These are phyloP conservation scores for Saccharomyces hybrid DNA, from an alignment of 1,139 yeast species.

Conservation along the genomic window DNA sequence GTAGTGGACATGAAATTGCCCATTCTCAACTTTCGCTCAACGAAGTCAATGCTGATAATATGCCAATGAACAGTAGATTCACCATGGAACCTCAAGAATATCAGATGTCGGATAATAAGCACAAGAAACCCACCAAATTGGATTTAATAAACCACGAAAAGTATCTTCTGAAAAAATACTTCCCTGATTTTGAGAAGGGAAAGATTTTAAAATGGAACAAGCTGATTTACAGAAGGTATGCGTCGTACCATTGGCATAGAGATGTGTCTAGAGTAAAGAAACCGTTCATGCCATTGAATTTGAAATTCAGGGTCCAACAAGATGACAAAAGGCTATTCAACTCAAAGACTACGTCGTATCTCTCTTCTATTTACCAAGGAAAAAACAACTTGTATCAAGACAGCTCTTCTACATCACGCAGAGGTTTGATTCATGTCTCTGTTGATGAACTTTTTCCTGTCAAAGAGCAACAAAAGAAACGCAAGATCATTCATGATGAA, in stretches of 20 bases:
- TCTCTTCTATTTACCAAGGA: slow-evolving; percentile 1
- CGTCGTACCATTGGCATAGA: slow-evolving; percentile 26
- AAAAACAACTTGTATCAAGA: slow-evolving; percentile 3
- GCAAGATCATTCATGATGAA: slow-evolving; percentile 5
- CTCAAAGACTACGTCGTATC: slow-evolving; percentile 5
- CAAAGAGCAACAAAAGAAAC: slow-evolving; percentile 22
- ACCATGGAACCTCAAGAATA: slow-evolving; percentile 1
- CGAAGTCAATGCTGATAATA: not conserved
- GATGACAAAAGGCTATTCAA: slow-evolving; percentile 28
- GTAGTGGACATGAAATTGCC: not conserved
- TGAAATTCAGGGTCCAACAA: slow-evolving; percentile 30
- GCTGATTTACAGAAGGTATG: slow-evolving; percentile 25
- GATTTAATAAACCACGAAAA: slow-evolving; percentile 7
- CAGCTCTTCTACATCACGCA: slow-evolving; percentile 9
- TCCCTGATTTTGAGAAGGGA: slow-evolving; percentile 29
- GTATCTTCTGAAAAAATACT: slow-evolving; percentile 23
- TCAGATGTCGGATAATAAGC: slow-evolving; percentile 10
- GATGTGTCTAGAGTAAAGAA: slow-evolving; percentile 16
- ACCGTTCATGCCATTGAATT: slow-evolving; percentile 26
- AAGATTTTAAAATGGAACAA: slow-evolving; percentile 28
- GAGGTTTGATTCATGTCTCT: slow-evolving; percentile 19
- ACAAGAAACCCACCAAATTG: slow-evolving; percentile 20
- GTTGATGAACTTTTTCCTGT: slow-evolving; percentile 17
- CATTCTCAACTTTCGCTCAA: not conserved
- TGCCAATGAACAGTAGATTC: slow-evolving; percentile 1